Evolutionary conservation across 352 stramenopile species (phyloP).

Genomic region (Pythium inflatum): DNA sequence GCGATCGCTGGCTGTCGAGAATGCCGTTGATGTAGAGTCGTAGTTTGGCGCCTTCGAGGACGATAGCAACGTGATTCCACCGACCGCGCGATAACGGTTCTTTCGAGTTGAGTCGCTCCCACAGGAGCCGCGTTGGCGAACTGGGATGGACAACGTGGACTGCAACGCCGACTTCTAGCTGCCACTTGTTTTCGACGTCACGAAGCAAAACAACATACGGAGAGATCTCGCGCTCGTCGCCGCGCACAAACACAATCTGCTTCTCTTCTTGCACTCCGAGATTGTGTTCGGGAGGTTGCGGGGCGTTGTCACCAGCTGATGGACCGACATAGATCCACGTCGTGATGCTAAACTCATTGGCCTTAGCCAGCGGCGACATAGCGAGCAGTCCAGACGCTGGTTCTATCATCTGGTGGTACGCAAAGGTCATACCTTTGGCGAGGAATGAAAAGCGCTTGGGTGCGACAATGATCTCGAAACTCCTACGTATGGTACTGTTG

Average conservation of each 20-base stretch:
- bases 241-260: constrained; percentile 77
- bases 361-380: constrained; percentile 66
- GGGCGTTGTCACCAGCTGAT: not conserved
- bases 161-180: constrained; percentile 65
- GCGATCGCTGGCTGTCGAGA: constrained; percentile 80
- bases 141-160: not conserved
- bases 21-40: constrained; percentile 91
- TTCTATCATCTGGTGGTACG: constrained; percentile 59
- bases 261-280: constrained; percentile 27
- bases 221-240: constrained; percentile 57
- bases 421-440: constrained; percentile 58
- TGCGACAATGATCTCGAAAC: constrained; percentile 73
- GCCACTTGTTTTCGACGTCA: constrained; percentile 48
- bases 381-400: constrained; percentile 21
- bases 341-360: constrained; percentile 87
- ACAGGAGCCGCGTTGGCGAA: constrained; percentile 30
- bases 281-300: not conserved
- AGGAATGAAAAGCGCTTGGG: constrained; percentile 63
- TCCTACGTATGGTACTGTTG: constrained; percentile 38
- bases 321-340: constrained; percentile 85
- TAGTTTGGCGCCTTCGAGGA: constrained; percentile 86
- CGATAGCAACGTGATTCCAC: constrained; percentile 88
- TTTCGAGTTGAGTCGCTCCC: constrained; percentile 79
- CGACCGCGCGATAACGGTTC: constrained; percentile 52
- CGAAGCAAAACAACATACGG: constrained; percentile 63